phyloP scores from a whole-genome alignment of 345 rosid species.

The Cochlearia excelsa region DNA sequence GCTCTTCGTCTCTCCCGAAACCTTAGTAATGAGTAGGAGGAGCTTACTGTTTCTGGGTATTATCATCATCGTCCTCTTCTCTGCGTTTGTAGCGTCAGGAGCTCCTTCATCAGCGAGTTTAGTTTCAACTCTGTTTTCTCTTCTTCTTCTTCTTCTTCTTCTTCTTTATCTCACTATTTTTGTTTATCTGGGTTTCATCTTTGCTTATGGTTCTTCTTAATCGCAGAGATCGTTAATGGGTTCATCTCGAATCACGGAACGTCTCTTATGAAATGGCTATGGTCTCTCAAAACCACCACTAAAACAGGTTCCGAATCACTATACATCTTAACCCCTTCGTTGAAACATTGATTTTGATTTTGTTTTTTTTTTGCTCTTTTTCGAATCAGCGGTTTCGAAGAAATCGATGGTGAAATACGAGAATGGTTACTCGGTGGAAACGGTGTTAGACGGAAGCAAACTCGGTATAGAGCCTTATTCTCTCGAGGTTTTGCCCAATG shows the following conservation, averaged over 20 bases:
- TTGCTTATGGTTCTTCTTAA: no score
- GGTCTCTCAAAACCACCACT: conserved; percentile 87
- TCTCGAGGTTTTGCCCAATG: conserved; percentile 73
- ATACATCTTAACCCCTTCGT: no score
- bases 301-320: conserved; percentile 30
- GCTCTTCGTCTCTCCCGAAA: no score
- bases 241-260: conserved; percentile 70
- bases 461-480: conserved; percentile 89
- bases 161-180: conserved; percentile 11
- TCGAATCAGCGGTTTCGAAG: conserved; percentile 43
- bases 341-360: no score
- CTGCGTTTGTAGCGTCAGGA: no score
- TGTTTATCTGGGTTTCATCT: no score
- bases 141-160: conserved; percentile 22
- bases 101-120: no score
- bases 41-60: no score
- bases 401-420: conserved; percentile 96
- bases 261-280: conserved; percentile 74
- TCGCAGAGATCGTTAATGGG: conserved; percentile 80
- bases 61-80: no score
- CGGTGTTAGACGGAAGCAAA: conserved; percentile 98
- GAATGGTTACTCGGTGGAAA: conserved; percentile 87
- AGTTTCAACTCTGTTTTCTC: conserved; percentile 9
- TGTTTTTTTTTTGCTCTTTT: no score
- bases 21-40: no score